Evolutionary conservation across 805 yeast species (phyloP).

Genomic region (Myxozyma vanderwaltii): DNA sequence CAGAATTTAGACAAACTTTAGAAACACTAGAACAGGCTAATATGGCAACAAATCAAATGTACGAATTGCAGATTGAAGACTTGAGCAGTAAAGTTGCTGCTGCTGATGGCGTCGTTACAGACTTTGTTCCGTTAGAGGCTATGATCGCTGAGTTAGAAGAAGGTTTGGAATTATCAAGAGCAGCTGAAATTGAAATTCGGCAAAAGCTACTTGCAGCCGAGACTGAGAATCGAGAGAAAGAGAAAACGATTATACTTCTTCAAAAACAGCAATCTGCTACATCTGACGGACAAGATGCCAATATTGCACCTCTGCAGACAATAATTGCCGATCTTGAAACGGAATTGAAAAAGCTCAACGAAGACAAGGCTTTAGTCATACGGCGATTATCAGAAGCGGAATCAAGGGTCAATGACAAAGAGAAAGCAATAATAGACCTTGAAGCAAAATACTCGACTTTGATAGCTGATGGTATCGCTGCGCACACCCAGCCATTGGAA

Average conservation of each 20-base stretch:
- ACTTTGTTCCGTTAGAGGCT: conserved; percentile 37
- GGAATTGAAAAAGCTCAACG: conserved; percentile 18
- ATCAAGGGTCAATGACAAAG: conserved; percentile 31
- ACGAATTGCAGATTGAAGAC: conserved; percentile 28
- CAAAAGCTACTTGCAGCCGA: conserved; percentile 15
- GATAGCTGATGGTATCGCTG: not conserved
- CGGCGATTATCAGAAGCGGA: conserved; percentile 9
- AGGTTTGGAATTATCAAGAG: conserved; percentile 34
- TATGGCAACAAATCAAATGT: conserved; percentile 26
- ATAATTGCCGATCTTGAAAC: conserved; percentile 35
- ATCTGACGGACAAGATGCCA: conserved; percentile 29
- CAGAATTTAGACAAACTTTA: conserved; percentile 41
- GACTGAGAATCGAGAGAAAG: conserved; percentile 30
- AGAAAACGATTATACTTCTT: conserved; percentile 24
- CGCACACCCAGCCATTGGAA: not conserved
- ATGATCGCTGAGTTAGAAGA: conserved; percentile 36
- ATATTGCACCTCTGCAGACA: conserved; percentile 36
- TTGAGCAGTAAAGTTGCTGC: conserved; percentile 32
- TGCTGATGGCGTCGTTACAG: conserved; percentile 34
- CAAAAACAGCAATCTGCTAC: conserved; percentile 15
- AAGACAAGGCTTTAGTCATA: not conserved
- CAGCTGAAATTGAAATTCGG: conserved; percentile 29
- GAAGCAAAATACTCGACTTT: not conserved
- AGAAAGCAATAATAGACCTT: not conserved
- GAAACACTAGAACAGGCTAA: conserved; percentile 33